phyloP scores from a whole-genome alignment of 1,284 basidiomycete genomes.

The Melampsora larici-populina region DNA sequence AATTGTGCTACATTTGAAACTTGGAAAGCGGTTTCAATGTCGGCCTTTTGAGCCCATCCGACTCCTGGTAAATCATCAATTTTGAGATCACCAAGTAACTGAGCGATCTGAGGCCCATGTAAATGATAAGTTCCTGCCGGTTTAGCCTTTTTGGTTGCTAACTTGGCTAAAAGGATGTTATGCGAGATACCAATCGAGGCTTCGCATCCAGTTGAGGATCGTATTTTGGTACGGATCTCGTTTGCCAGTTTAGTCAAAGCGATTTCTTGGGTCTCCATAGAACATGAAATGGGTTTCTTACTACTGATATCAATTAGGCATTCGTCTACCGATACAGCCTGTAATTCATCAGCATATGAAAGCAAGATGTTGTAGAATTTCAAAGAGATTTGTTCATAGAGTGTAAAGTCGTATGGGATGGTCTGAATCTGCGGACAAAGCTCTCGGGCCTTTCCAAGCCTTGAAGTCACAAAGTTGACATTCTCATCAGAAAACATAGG shows the following conservation, averaged over 20 bases:
- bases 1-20: conserved; percentile 72
- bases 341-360: conserved; percentile 79
- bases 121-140: conserved; percentile 81
- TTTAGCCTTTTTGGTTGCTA: conserved; percentile 87
- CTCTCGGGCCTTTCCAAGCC: conserved; percentile 76
- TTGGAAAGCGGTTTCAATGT: conserved; percentile 69
- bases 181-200: conserved; percentile 77
- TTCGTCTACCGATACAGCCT: conserved; percentile 95
- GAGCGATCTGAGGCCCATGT: conserved; percentile 58
- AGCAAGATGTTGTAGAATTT: conserved; percentile 90
- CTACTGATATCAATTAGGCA: conserved; percentile 83
- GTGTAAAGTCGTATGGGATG: conserved; percentile 84
- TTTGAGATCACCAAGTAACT: conserved; percentile 69
- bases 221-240: conserved; percentile 71
- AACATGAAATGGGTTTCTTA: conserved; percentile 53
- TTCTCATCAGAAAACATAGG: conserved; percentile 9
- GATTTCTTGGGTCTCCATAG: conserved; percentile 47
- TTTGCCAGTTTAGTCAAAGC: conserved; percentile 71
- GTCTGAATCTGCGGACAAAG: conserved; percentile 72
- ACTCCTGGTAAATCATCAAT: conserved; percentile 86
- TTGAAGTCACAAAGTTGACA: conserved; percentile 31
- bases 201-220: conserved; percentile 74
- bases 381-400: conserved; percentile 51
- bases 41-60: conserved; percentile 58
- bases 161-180: conserved; percentile 85